A percentile compares a stretch with the other conserved stretches of the same genome.
Conservation (phyloP, 768 basidiomycete genomes). For the Cyclocybe aegerita region DNA sequence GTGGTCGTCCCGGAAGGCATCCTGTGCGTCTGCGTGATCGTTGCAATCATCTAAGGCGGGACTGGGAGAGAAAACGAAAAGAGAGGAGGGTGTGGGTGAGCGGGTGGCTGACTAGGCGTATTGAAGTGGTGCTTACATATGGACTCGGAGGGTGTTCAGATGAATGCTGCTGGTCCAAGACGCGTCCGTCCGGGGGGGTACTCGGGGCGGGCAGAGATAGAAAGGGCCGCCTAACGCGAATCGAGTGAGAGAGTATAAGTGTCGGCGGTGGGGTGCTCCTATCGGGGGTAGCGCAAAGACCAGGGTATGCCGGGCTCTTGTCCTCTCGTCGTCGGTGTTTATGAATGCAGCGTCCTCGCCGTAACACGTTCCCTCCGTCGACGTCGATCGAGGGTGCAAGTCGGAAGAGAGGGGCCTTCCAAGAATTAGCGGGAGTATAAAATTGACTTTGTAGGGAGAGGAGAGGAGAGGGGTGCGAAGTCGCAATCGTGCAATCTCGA, state of each 20-base stretch:
- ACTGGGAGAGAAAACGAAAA: conserved; percentile 5
- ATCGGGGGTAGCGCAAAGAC: no score
- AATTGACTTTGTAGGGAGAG: conserved; percentile 4
- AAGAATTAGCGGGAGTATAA: neutral
- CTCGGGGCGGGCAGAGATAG: conserved; percentile 4
- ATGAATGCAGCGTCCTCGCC: no score
- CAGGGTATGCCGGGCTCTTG: no score
- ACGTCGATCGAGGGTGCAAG: neutral
- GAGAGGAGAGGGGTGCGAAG: conserved; percentile 9
- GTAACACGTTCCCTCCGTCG: neutral
- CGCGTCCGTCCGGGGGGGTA: conserved; percentile 1
- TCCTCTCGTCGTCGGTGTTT: no score
- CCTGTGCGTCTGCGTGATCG: conserved; percentile 34
- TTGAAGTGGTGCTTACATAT: conserved; percentile 5
- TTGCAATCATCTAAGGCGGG: conserved; percentile 41
- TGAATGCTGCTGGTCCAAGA: neutral
- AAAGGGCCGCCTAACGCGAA: neutral
- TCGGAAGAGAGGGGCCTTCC: neutral
- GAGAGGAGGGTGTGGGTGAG: conserved; percentile 5
- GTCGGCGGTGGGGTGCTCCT: no score
- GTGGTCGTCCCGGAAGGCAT: conserved; percentile 25
- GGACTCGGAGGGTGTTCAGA: neutral
- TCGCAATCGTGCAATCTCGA: neutral
- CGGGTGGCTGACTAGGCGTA: conserved; percentile 17
- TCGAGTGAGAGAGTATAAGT: no score